Evolutionary conservation across 208 protist species (phyloP), one percentile per base, ranked within the genome.

Genomic region (Crithidia expoeki): DNA sequence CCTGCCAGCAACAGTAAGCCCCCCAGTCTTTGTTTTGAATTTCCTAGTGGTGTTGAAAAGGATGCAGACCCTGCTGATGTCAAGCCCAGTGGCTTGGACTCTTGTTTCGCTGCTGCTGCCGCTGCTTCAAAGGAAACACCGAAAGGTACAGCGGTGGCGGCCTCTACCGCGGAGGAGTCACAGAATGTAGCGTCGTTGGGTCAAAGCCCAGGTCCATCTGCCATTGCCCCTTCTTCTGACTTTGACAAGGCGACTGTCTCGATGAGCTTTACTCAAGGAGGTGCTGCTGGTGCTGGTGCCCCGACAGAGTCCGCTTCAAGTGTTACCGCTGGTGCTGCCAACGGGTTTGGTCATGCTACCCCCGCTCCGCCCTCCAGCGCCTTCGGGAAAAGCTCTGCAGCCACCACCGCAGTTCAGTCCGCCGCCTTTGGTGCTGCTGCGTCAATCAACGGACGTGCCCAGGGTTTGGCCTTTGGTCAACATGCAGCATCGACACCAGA

Each of bases 31-130:
- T 36, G 59, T 0, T 55, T 65, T 40, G 58, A 12, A 5, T 63
- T 52, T n/a, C 21, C 40, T 46, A 40, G 38, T 4, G 59, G 23
- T 21, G 59, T 28, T 21, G 40, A 23, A 14, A 65, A 65, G 59
- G 50, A 55, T 19, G 50, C 50, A 0, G 25, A 40, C 4, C 32
- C 44, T 33, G 59, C 59, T 12, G 59, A 27, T 27, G 23, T 25
- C 59, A 38, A 30, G 40, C 33, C 33, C 14, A 44, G 30, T 23
- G 2, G 21, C 17, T 27, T n/a, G 0, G 57, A 40, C 5, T 63
- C 50, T 40, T 19, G 40, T 14, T 63, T 63, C 21, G 58, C 30
- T n/a, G 60, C 60, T 40, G n/a, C n/a, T n/a, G n/a, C n/a, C n/a
- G 60, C 27, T 30, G 46, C 52, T 34, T 9, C 52, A 32, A 58